These are phyloP conservation scores for Nephelium lappaceum DNA, from an alignment of 345 rosid genomes.

Conservation along the genomic window DNA sequence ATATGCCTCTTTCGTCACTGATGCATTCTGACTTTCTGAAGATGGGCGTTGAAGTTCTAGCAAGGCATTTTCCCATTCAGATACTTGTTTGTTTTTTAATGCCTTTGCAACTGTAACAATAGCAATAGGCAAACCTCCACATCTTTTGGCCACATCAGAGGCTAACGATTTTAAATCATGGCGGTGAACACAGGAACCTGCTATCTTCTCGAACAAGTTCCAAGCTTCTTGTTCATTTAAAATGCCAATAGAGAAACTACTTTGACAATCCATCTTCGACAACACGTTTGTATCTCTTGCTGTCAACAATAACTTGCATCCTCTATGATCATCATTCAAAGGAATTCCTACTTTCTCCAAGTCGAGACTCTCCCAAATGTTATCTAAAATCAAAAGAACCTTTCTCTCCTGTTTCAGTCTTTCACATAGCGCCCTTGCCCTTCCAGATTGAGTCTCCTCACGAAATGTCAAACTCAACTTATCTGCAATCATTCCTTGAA, in stretches of 20 bases:
- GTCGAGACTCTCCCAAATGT: constrained; percentile 34
- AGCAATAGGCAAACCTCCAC: constrained; percentile 36
- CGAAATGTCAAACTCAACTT: constrained; percentile 10
- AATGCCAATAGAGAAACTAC: neutral
- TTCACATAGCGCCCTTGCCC: neutral
- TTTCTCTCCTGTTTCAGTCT: constrained; percentile 14
- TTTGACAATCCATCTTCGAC: constrained; percentile 9
- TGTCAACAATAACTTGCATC: constrained; percentile 35
- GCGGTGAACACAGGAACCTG: constrained; percentile 13
- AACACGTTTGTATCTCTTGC: constrained; percentile 27
- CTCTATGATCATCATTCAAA: constrained; percentile 2
- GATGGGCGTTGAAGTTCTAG: neutral
- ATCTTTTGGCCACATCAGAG: constrained; percentile 14
- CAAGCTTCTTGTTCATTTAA: constrained; percentile 28
- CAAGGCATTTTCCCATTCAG: constrained; percentile 30
- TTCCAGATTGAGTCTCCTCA: neutral
- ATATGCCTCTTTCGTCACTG: neutral
- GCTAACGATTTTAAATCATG: constrained; percentile 13
- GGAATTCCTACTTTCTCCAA: constrained; percentile 40
- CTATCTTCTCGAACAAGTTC: constrained; percentile 27
- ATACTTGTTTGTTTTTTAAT: constrained; percentile 5
- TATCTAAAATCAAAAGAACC: constrained; percentile 38
- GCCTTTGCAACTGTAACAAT: constrained; percentile 26
- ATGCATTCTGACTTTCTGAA: neutral
- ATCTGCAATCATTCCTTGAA: constrained; percentile 27